Percentiles rank a stretch among this genome's conserved stretches.
These are phyloP conservation scores for Taphrina pruni DNA, from an alignment of 1,139 yeast genomes.

Conservation along the genomic window DNA sequence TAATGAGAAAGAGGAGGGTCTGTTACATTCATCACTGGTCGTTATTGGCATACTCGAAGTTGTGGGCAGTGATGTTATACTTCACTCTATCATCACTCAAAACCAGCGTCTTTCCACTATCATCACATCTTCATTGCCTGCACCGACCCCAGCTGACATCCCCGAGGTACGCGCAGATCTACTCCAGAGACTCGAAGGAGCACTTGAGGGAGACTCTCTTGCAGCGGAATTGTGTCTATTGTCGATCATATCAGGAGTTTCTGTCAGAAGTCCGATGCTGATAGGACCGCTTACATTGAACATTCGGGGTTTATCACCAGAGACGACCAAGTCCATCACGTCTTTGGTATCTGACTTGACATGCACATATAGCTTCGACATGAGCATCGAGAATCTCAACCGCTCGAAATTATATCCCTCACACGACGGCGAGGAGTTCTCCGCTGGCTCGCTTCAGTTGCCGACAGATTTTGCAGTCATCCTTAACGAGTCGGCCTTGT, in stretches of 20 bases:
- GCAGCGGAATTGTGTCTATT: conserved; percentile 42
- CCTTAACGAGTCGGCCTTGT: conserved; percentile 41
- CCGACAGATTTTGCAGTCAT: conserved; percentile 40
- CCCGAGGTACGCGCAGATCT: conserved; percentile 23
- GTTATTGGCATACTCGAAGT: conserved; percentile 30
- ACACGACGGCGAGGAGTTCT: conserved; percentile 42
- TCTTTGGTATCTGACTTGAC: conserved; percentile 9
- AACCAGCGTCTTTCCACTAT: conserved; percentile 22
- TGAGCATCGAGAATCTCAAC: conserved; percentile 40
- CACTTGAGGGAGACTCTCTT: conserved; percentile 36
- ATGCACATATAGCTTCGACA: conserved; percentile 17
- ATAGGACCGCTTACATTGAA: conserved; percentile 40
- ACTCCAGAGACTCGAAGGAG: conserved; percentile 24
- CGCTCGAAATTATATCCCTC: conserved; percentile 40
- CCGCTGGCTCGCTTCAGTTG: conserved; percentile 41
- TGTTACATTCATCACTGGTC: conserved; percentile 31
- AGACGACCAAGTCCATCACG: background rate
- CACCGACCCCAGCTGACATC: conserved; percentile 4
- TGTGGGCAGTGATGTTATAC: background rate
- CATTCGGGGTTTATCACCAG: conserved; percentile 34
- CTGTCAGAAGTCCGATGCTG: conserved; percentile 32
- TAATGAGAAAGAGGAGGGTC: conserved; percentile 36
- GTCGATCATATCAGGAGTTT: conserved; percentile 35
- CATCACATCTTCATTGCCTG: conserved; percentile 8
- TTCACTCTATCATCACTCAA: conserved; percentile 31